Base-by-base conservation (phyloP, 108 stramenopile genomes). In the Bacterosira constricta region DNA sequence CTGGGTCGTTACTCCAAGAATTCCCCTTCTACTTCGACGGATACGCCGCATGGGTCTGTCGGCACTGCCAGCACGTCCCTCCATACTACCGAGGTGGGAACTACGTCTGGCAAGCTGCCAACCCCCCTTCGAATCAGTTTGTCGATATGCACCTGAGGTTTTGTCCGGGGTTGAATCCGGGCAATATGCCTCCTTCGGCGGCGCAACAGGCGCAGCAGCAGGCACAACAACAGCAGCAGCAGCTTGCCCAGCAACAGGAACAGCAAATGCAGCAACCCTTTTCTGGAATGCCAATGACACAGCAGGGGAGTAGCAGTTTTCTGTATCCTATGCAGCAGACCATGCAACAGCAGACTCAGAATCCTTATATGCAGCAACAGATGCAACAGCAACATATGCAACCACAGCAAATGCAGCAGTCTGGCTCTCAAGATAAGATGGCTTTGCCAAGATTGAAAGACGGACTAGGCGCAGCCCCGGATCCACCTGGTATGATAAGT, bases 21-120 rank as follows among this genome's bases (percentile, higher is more conserved):
- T 80, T 80, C 32, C 79, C 79, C 5, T 80, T 80, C 41, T 63
- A 55, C 71, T 80, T 63, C 34, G 79, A 80, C 27, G 79, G 79
- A 12, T 80, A 73, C 41, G 67, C 70, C 42, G 71, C 71, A 17
- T 80, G 79, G 79, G 53, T 80, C 5, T 80, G 79, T 49, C 79
- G 71, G 10, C 79, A 80, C 25, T 80, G 79, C 49, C 51, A 29
- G 7, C 79, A 80, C 55, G 44, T 80, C 20, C 57, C 71, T 26
- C 59, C 66, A 17, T 73, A 69, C 44, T 73, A 73, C 21, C 79
- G 79, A 27, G 79, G 79, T 23, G 51, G 30, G 53, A 80, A 80
- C 46, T 69, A 80, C n/a, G 66, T 80, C 30, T 80, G 79, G 79
- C 71, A 73, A 51, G 63, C 55, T 56, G 39, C 71, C 1, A 71